phyloP scores from a whole-genome alignment of 2,329 filamentous ascomycete genomes.

The Claviceps humidiphila region DNA sequence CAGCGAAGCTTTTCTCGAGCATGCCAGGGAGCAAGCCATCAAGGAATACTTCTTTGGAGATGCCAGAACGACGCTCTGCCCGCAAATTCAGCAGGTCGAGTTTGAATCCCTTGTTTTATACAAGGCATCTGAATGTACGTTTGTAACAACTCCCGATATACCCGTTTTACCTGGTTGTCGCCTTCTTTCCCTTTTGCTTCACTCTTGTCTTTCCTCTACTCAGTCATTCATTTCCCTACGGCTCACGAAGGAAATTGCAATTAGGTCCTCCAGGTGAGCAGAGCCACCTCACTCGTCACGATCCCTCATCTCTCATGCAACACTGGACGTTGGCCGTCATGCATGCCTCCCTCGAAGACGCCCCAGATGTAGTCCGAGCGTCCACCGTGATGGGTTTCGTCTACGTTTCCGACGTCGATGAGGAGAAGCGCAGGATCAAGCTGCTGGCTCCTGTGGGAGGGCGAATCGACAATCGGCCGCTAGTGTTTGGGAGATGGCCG shows the following conservation, averaged over 20 bases:
- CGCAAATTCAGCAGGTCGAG: constrained; percentile 74
- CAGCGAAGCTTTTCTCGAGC: constrained; percentile 60
- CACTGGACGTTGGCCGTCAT: constrained; percentile 80
- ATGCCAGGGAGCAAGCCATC: constrained; percentile 61
- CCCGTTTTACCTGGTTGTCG: not conserved
- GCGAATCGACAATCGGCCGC: constrained; percentile 61
- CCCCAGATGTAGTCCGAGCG: constrained; percentile 60
- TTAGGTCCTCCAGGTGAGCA: constrained; percentile 17
- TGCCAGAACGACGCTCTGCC: constrained; percentile 61
- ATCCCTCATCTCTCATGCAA: constrained; percentile 54
- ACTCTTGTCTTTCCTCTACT: not conserved
- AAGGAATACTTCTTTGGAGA: constrained; percentile 93
- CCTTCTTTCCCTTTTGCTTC: not conserved
- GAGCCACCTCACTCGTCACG: constrained; percentile 46
- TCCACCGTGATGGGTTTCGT: constrained; percentile 84
- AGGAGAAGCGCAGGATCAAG: constrained; percentile 65
- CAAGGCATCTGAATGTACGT: constrained; percentile 48
- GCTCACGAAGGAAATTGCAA: not conserved
- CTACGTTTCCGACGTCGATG: constrained; percentile 85
- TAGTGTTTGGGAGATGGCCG: constrained; percentile 79
- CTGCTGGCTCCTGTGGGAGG: constrained; percentile 76
- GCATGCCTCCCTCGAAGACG: constrained; percentile 57
- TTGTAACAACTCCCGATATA: not conserved
- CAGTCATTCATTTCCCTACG: not conserved
- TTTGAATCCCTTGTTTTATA: constrained; percentile 65